Base-by-base conservation (phyloP, 2,329 filamentous ascomycete species). In the Trichophyton schoenleinii region DNA sequence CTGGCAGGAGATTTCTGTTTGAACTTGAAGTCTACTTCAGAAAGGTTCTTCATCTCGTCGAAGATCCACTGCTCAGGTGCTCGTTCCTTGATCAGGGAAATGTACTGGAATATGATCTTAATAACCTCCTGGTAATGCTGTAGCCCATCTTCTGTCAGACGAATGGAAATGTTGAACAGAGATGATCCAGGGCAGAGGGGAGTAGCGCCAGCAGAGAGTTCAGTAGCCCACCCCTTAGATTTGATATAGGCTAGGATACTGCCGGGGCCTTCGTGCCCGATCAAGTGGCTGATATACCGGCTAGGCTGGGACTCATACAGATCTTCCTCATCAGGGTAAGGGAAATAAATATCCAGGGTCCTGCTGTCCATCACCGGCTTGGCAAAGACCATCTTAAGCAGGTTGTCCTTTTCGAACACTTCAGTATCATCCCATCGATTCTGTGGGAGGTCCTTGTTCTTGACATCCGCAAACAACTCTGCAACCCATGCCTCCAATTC, bases 11-110 rank as follows among this genome's bases (percentile, higher is more conserved):
- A 89, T 78, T 97, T 97, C 71, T 97, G 89, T 74, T 86, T 89
- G 75, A 95, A 99, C 66, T 88, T 89, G 80, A 99, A 99, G 67
- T 95, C 88, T 11, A 97, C 89, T 66, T 97, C 91, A 52, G 88
- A 86, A 76, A 97, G 85, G 41, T 86, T 86, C 73, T 91, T 92
- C 73, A 94, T 88, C 74, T 99, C 94, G 36, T 95, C 84, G 63
- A 94, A 91, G 62, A 97, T 91, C 94, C 94, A 97, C 71, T 95
- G 80, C 67, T 95, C 87, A 0, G 92, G 91, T 3, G 87, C 83
- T 1, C 81, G 81, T 68, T 95, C 88, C 64, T 85, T 85, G 61
- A 99, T 82, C 72, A 99, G 83, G 9, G 90, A 85, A 64, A 97
- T 85, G 69, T 99, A 99, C 71, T 95, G 87, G 76, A 96, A 96